Evolutionary conservation across 2,329 filamentous ascomycete species (phyloP).

Genomic region (Ustilaginoidea virens): DNA sequence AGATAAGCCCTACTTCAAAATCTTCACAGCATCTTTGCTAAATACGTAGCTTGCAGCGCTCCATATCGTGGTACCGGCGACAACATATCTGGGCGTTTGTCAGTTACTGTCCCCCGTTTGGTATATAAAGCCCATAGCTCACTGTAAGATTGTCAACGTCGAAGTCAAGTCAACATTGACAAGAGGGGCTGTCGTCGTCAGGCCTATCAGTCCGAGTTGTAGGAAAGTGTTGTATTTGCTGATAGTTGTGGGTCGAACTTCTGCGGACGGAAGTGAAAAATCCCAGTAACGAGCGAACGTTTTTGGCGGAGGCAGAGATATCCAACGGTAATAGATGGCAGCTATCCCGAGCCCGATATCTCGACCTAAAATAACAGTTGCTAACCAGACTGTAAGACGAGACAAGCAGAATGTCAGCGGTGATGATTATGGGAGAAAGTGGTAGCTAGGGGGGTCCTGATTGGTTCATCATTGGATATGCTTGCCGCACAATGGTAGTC

Average conservation of each 20-base stretch:
- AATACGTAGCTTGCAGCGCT: slow-evolving; percentile 83
- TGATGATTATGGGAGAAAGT: not conserved
- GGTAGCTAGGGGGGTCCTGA: not conserved
- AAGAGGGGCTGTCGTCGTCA: slow-evolving; percentile 68
- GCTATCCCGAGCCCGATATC: slow-evolving; percentile 71
- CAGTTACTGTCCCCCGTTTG: not conserved
- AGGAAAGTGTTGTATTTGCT: slow-evolving; percentile 90
- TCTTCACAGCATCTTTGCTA: slow-evolving; percentile 82
- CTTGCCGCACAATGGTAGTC: not conserved
- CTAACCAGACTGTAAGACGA: slow-evolving; percentile 54
- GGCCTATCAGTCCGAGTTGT: slow-evolving; percentile 74
- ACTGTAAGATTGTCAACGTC: slow-evolving; percentile 49
- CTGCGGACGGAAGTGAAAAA: slow-evolving; percentile 77
- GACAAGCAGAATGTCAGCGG: slow-evolving; percentile 1
- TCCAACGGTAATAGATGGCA: slow-evolving; percentile 92
- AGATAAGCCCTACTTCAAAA: slow-evolving; percentile 36
- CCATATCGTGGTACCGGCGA: slow-evolving; percentile 83
- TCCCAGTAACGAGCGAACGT: slow-evolving; percentile 93
- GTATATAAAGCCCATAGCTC: slow-evolving; percentile 18
- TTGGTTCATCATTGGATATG: not conserved
- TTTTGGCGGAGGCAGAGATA: slow-evolving; percentile 83
- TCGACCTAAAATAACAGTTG: slow-evolving; percentile 76
- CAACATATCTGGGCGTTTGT: slow-evolving; percentile 47
- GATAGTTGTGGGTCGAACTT: slow-evolving; percentile 69
- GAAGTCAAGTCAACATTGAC: slow-evolving; percentile 40